phyloP scores from a whole-genome alignment of 1,284 basidiomycete genomes.

The Neolentinus lepideus region DNA sequence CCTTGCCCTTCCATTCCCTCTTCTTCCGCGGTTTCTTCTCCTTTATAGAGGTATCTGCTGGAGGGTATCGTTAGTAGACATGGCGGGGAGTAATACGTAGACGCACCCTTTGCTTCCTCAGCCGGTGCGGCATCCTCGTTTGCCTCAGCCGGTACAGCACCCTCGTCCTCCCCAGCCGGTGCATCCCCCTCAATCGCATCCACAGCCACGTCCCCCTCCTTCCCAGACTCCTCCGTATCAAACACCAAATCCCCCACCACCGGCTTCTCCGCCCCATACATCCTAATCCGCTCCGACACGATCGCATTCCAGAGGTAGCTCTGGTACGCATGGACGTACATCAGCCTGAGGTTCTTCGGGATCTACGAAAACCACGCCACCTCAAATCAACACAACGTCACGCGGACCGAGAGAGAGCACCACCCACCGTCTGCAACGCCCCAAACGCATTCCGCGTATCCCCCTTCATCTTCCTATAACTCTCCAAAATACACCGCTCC shows the following conservation, averaged over 20 bases:
- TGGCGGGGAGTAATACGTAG: too few species aligned
- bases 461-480: conserved; percentile 75
- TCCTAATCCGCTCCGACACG: conserved; percentile 85
- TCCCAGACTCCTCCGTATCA: conserved; percentile 31
- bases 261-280: conserved; percentile 69
- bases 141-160: background rate
- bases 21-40: conserved; percentile 20
- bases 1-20: conserved; percentile 43
- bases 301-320: conserved; percentile 98
- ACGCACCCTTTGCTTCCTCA: too few species aligned
- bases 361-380: too few species aligned
- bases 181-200: conserved; percentile 27
- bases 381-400: background rate
- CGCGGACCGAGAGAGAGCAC: conserved; percentile 3
- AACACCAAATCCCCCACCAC: conserved; percentile 87
- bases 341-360: conserved; percentile 88
- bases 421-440: conserved; percentile 72
- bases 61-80: too few species aligned
- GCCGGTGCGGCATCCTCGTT: background rate
- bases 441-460: conserved; percentile 81
- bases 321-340: conserved; percentile 99
- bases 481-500: conserved; percentile 88
- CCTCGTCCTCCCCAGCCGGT: conserved; percentile 25
- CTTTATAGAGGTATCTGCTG: conserved; percentile 15
- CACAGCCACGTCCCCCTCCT: conserved; percentile 27